These are phyloP conservation scores for Achaetomium macrosporum DNA, from an alignment of 2,329 filamentous ascomycete genomes.

Conservation along the genomic window DNA sequence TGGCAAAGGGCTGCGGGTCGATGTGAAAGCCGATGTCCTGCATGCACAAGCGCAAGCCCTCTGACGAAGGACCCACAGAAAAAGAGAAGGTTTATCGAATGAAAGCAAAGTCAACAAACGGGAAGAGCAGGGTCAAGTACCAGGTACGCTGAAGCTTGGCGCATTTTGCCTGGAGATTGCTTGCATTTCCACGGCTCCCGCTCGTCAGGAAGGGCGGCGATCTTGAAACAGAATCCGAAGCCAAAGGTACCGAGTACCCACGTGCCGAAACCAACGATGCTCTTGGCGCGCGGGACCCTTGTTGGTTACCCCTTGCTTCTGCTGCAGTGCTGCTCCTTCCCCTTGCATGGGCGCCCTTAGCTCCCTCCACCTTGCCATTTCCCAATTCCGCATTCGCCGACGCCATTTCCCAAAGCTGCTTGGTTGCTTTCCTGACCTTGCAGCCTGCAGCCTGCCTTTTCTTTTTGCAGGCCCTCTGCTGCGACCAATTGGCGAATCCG, in stretches of 20 bases:
- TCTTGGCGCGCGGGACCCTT: conserved; percentile 6
- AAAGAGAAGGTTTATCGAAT: too few relatives aligned
- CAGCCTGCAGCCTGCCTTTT: conserved; percentile 13
- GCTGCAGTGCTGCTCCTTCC: neutral
- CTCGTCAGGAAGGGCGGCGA: neutral
- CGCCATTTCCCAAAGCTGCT: conserved; percentile 16
- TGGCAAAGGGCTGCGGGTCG: too few relatives aligned
- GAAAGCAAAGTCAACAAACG: too few relatives aligned
- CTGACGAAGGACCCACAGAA: too few relatives aligned
- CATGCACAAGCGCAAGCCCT: conserved; percentile 2
- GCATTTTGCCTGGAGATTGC: too few relatives aligned
- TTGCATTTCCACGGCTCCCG: too few relatives aligned
- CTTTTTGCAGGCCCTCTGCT: conserved; percentile 1
- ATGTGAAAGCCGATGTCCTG: neutral
- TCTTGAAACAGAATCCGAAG: neutral
- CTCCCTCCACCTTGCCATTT: conserved; percentile 22
- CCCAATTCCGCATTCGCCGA: conserved; percentile 21
- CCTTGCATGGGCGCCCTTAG: conserved; percentile 4
- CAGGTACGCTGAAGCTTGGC: too few relatives aligned
- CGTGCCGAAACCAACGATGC: neutral
- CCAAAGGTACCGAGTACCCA: neutral
- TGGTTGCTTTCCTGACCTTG: conserved; percentile 16
- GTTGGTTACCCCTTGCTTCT: neutral
- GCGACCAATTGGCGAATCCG: conserved; percentile 16
- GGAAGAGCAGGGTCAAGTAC: too few relatives aligned